Conservation (phyloP, 768 basidiomycete species). For the Cystobasidium ongulense region DNA sequence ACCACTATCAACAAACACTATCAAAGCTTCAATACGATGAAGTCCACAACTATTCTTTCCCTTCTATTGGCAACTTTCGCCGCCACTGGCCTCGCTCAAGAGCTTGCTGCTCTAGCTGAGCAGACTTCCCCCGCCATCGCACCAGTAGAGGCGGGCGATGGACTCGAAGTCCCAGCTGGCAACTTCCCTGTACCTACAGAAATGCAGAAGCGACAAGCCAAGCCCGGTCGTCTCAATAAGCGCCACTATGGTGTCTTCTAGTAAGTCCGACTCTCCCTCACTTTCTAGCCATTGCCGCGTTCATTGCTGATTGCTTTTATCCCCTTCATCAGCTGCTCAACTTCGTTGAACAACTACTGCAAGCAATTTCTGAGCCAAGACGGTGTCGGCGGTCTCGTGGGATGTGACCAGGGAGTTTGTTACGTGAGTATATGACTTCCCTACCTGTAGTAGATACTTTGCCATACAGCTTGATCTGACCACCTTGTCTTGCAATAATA, state of each 20-base stretch:
- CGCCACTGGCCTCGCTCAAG: neutral
- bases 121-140: neutral
- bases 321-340: neutral
- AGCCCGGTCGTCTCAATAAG: neutral
- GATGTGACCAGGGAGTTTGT: neutral
- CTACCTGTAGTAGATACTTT: neutral
- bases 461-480: neutral
- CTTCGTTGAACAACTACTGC: neutral
- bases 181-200: neutral
- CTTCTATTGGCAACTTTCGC: neutral
- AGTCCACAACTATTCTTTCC: neutral
- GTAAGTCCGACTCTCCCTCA: neutral
- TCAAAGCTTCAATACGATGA: neutral
- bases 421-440: neutral
- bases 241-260: neutral
- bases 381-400: conserved; percentile 1
- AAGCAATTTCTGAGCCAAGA: neutral
- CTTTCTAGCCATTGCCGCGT: neutral
- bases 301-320: neutral
- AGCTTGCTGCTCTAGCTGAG: neutral
- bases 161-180: neutral
- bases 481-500: neutral
- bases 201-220: neutral
- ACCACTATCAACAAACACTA: neutral
- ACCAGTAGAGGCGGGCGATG: neutral